phyloP scores from a whole-genome alignment of 495 filamentous ascomycete genomes.

The Lasiosphaeriaceae sp. region DNA sequence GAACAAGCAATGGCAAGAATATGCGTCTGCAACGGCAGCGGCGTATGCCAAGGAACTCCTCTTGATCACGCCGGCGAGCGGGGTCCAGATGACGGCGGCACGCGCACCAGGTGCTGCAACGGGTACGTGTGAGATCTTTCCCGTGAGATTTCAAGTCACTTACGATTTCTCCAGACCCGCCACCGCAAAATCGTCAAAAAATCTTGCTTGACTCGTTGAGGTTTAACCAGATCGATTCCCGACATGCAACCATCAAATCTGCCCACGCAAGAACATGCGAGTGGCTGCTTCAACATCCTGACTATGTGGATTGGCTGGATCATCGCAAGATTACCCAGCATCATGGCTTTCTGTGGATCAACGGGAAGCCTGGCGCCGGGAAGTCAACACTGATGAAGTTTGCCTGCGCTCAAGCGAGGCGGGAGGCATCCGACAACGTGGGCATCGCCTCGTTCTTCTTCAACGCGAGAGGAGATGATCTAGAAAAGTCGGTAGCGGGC shows the following conservation, averaged over 20 bases:
- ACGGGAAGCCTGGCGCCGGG: conserved; percentile 48
- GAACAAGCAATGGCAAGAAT: too few relatives aligned
- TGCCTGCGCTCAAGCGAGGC: conserved; percentile 17
- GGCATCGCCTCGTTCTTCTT: conserved; percentile 28
- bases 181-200: too few relatives aligned
- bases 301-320: conserved; percentile 50
- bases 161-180: too few relatives aligned
- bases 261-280: conserved; percentile 43
- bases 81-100: too few relatives aligned
- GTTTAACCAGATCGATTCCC: conserved; percentile 38
- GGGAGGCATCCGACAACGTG: conserved; percentile 6
- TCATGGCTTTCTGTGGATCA: conserved; percentile 55
- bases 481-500: conserved; percentile 50
- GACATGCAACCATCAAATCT: conserved; percentile 31
- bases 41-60: too few relatives aligned
- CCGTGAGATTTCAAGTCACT: neutral
- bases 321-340: conserved; percentile 29
- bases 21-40: too few relatives aligned
- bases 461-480: conserved; percentile 32
- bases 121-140: conserved; percentile 9
- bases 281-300: conserved; percentile 42
- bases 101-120: too few relatives aligned
- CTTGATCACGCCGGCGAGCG: too few relatives aligned
- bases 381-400: conserved; percentile 21
- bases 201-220: conserved; percentile 24